Base-by-base conservation (phyloP, 2,329 filamentous ascomycete species). In the Epicoccum sorghinum region DNA sequence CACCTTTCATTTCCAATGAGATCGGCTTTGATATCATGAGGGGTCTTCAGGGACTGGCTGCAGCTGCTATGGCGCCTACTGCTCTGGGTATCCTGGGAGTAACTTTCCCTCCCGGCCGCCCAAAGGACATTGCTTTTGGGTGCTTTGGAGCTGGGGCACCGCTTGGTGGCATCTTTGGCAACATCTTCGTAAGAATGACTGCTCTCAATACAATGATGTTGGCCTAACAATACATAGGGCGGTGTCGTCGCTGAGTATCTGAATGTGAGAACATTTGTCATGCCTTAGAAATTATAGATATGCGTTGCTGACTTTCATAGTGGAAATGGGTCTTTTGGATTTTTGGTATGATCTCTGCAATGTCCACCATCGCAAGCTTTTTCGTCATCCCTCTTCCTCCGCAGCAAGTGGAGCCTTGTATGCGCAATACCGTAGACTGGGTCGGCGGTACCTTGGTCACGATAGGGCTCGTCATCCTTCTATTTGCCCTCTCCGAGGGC, bases 41-140 rank as follows among this genome's bases (percentile, higher is more conserved):
- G 3, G 88, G 82, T 0, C 75, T 90, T 7, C 86, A 89, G 59
- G 88, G 88, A 1, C 69, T 90, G 9, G 87, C 86, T 2, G 85
- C 85, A 24, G 87, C 88, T 1, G 86, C 86, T 13, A 89, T 88
- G 65, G 85, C 89, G 0, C 87, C 88, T 0, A 89, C 87, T 0
- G 88, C 87, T 0, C 84, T 90, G 65, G 88, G 88, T 0, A 89
- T 90, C 35, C 71, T 90, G 3, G 87, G 86, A 0, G 83, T 83
- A 1, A 89, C 85, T 0, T 90, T 90, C 49, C 82, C 83, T 1
- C 86, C 86, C 0, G 86, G 87, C 0, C 86, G 84, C 59, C 83
- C 86, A 4, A 89, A 89, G 73, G 89, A 88, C 62, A 88, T 89
- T 66, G 86, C 87, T 1, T 89, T 90, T 61, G 60, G 60, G 3